Conservation (phyloP, 768 basidiomycete genomes). For the Hypholoma fasciculare region DNA sequence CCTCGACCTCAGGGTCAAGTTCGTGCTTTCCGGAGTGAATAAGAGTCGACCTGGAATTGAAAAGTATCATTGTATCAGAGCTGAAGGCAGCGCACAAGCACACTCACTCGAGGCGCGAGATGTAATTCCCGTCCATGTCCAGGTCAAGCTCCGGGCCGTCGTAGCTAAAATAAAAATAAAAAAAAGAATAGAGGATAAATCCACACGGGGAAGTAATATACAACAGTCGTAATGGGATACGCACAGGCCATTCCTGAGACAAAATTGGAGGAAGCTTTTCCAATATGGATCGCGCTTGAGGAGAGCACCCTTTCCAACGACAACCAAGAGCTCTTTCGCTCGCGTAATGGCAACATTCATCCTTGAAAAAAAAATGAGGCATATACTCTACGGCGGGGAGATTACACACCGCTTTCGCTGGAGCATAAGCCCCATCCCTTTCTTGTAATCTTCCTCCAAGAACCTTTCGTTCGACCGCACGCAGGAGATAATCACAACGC, state of each 20-base stretch:
- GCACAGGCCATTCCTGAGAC: constrained; percentile 45
- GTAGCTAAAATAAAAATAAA: too few relatives aligned
- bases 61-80: background rate
- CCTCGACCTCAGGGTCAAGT: constrained; percentile 26
- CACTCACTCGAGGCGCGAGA: constrained; percentile 49
- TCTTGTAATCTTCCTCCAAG: constrained; percentile 45
- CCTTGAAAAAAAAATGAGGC: constrained; percentile 21
- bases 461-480: constrained; percentile 47
- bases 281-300: constrained; percentile 49
- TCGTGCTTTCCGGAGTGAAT: constrained; percentile 12
- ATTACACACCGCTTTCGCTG: constrained; percentile 44
- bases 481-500: constrained; percentile 52
- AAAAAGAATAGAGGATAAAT: background rate
- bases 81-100: background rate
- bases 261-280: constrained; percentile 50
- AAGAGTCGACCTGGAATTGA: constrained; percentile 16
- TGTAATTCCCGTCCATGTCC: constrained; percentile 47
- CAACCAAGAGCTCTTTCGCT: constrained; percentile 51
- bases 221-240: constrained; percentile 7
- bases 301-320: constrained; percentile 44
- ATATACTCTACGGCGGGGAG: background rate
- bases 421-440: constrained; percentile 44
- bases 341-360: constrained; percentile 59
- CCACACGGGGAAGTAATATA: background rate
- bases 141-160: constrained; percentile 41